Evolutionary conservation across 768 basidiomycete genomes (phyloP).

Genomic region (Trametes punicea): DNA sequence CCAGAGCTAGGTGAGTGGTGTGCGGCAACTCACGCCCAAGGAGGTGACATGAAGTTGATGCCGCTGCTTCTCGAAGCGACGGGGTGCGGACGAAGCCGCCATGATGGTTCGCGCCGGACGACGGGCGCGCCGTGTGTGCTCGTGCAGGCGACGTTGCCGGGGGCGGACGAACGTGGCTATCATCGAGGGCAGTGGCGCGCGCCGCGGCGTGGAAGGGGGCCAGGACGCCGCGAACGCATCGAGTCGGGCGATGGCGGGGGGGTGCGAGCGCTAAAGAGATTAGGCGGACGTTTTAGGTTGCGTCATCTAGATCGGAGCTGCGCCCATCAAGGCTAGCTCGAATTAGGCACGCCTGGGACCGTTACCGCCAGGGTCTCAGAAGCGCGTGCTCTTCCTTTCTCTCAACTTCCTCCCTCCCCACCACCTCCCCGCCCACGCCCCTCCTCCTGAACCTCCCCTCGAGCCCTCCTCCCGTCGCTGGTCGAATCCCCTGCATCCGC

Average conservation of each 20-base stretch:
- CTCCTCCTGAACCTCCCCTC: constrained; percentile 19
- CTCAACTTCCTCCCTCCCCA: constrained; percentile 25
- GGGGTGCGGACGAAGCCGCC: background rate
- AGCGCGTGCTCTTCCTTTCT: constrained; percentile 27
- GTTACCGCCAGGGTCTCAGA: constrained; percentile 28
- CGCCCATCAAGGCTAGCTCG: constrained; percentile 31
- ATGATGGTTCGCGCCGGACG: background rate
- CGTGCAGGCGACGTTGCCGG: background rate
- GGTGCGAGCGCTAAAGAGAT: constrained; percentile 11
- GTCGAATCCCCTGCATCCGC: constrained; percentile 26
- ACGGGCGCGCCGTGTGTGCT: background rate
- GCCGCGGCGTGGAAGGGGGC: background rate
- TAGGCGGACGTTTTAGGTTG: constrained; percentile 25
- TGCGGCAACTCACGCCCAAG: constrained; percentile 14
- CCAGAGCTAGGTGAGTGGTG: constrained; percentile 12
- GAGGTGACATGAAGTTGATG: constrained; percentile 21
- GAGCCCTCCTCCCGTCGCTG: constrained; percentile 28
- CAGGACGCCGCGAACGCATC: too few species aligned
- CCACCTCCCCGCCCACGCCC: constrained; percentile 30
- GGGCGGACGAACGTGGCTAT: background rate
- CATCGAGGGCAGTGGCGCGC: constrained; percentile 2
- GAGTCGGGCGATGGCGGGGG: constrained; percentile 2
- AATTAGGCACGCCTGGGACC: constrained; percentile 32
- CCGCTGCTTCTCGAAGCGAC: constrained; percentile 6
- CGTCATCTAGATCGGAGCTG: constrained; percentile 32